phyloP scores from a whole-genome alignment of 805 yeast genomes.

The Tetrapisispora phaffii region DNA sequence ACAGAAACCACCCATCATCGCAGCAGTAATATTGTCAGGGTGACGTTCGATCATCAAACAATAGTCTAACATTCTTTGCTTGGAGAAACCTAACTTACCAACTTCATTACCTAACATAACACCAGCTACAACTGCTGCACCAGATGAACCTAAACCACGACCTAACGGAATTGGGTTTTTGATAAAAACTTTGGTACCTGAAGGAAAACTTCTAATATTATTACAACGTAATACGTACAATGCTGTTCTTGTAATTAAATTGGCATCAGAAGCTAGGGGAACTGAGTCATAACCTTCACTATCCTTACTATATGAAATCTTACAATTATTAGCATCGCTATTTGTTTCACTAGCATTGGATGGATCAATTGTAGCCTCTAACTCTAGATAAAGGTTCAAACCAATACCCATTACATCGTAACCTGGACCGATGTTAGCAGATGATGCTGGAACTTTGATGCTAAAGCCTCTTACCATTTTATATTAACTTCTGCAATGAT shows the following conservation, averaged over 20 bases:
- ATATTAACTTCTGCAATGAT: neutral
- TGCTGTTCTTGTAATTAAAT: slow-evolving; percentile 87
- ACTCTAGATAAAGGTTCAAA: slow-evolving; percentile 59
- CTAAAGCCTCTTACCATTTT: slow-evolving; percentile 43
- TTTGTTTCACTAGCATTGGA: slow-evolving; percentile 36
- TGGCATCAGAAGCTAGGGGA: slow-evolving; percentile 66
- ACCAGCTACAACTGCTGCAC: slow-evolving; percentile 98
- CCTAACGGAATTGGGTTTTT: slow-evolving; percentile 92
- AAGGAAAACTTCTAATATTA: slow-evolving; percentile 65
- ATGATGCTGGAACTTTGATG: slow-evolving; percentile 85
- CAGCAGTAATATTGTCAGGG: slow-evolving; percentile 97
- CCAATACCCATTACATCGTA: slow-evolving; percentile 95
- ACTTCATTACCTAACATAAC: slow-evolving; percentile 80
- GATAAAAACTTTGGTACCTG: slow-evolving; percentile 72
- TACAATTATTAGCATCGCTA: slow-evolving; percentile 58
- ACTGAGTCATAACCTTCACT: slow-evolving; percentile 75
- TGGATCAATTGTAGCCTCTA: slow-evolving; percentile 58
- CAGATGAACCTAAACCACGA: slow-evolving; percentile 93
- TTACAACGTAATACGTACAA: slow-evolving; percentile 83
- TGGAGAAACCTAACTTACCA: slow-evolving; percentile 62
- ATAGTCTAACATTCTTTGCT: slow-evolving; percentile 81
- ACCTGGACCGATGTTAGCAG: slow-evolving; percentile 98
- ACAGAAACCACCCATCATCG: slow-evolving; percentile 98
- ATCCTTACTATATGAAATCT: slow-evolving; percentile 52
- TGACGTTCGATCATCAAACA: slow-evolving; percentile 96